These are phyloP conservation scores for Singerocomus inundabilis DNA, from an alignment of 1,284 basidiomycete species.

Conservation along the genomic window DNA sequence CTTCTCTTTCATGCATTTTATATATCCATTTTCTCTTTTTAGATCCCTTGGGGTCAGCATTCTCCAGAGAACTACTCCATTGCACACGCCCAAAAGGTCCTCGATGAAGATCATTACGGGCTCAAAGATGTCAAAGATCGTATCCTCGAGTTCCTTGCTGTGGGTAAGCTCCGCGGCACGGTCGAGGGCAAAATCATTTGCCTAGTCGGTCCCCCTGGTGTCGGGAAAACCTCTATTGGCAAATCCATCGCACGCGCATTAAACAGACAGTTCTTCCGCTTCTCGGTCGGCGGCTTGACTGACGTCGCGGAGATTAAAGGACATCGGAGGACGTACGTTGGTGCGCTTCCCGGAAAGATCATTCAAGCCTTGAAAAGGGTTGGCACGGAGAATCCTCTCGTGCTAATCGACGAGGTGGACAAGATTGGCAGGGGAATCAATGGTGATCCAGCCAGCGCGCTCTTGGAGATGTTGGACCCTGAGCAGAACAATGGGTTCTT, in stretches of 20 bases:
- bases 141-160: constrained; percentile 97
- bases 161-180: constrained; percentile 93
- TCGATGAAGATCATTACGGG: constrained; percentile 97
- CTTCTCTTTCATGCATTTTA: neutral
- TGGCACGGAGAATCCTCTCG: constrained; percentile 94
- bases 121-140: constrained; percentile 95
- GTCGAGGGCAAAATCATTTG: constrained; percentile 99
- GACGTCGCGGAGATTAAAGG: constrained; percentile 99
- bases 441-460: constrained; percentile 91
- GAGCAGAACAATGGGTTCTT: constrained; percentile 97
- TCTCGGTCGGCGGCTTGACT: constrained; percentile 95
- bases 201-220: constrained; percentile 94
- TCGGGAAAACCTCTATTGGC: constrained; percentile 93
- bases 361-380: constrained; percentile 97
- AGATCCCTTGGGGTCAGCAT: constrained; percentile 96
- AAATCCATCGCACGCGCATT: constrained; percentile 92
- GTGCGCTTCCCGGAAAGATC: constrained; percentile 95
- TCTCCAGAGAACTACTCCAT: constrained; percentile 95
- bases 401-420: constrained; percentile 97
- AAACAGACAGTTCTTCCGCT: constrained; percentile 89
- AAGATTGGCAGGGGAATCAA: constrained; percentile 97
- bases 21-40: constrained; percentile 8
- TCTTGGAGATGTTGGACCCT: constrained; percentile 97
- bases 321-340: constrained; percentile 95
- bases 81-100: constrained; percentile 76